These are phyloP conservation scores for Linnemannia elongata DNA, from an alignment of 192 early-diverging fungal species.

Conservation along the genomic window DNA sequence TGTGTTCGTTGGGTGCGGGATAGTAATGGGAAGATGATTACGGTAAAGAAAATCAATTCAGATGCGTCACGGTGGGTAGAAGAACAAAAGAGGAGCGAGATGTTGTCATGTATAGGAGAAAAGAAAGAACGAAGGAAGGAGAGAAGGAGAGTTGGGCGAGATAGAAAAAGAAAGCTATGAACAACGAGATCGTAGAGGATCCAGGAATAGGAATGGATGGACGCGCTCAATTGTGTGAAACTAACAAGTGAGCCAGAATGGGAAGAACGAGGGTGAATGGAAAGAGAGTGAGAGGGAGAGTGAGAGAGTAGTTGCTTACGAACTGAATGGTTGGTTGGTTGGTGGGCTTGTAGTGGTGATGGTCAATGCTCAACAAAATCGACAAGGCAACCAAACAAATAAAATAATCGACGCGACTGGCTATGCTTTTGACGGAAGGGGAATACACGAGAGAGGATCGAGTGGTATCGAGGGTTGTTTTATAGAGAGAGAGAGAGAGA, in stretches of 20 bases:
- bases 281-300: not conserved
- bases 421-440: not conserved
- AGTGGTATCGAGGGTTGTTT: not conserved
- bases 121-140: not conserved
- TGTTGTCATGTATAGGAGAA: not conserved
- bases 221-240: not conserved
- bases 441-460: not conserved
- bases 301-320: not conserved
- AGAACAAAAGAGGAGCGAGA: not conserved
- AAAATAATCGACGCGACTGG: not conserved
- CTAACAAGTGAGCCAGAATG: not conserved
- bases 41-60: not conserved
- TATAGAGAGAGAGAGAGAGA: not conserved
- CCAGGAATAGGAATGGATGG: not conserved
- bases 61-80: not conserved
- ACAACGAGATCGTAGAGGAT: not conserved
- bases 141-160: not conserved
- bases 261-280: not conserved
- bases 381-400: not conserved
- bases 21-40: not conserved
- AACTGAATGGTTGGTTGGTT: too few relatives aligned
- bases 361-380: constrained; percentile 2
- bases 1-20: constrained; percentile 3
- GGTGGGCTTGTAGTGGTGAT: not conserved
- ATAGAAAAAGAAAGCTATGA: not conserved